Conservation (phyloP, 805 yeast genomes). For the Metschnikowia drakensbergensis region DNA sequence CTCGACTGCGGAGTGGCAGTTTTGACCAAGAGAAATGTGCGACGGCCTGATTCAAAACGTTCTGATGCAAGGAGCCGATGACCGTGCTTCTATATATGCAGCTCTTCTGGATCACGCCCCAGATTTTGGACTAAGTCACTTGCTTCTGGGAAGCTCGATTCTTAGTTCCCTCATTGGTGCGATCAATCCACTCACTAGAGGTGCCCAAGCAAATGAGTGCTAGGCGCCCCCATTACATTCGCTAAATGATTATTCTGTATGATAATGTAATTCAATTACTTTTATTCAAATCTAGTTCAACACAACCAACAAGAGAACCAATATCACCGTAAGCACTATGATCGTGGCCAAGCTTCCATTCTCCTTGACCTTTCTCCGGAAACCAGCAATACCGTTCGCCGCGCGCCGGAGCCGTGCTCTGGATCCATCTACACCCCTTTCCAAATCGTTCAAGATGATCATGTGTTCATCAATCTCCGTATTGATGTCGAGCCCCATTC, state of each 20-base stretch:
- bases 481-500: conserved; percentile 38
- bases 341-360: conserved; percentile 44
- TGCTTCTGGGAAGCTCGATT: not conserved
- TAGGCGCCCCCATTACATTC: not conserved
- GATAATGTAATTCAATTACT: not conserved
- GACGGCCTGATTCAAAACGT: too few species aligned
- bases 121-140: not conserved
- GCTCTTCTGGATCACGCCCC: too few species aligned
- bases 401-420: conserved; percentile 31
- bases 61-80: too few species aligned
- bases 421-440: conserved; percentile 38
- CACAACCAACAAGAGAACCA: conserved; percentile 39
- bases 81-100: too few species aligned
- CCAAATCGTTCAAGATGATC: conserved; percentile 39
- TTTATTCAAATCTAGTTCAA: conserved; percentile 23
- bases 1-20: not conserved
- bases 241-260: not conserved
- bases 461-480: conserved; percentile 41
- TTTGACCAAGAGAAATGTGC: not conserved
- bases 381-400: conserved; percentile 26
- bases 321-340: conserved; percentile 36
- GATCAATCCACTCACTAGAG: not conserved
- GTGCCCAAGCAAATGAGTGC: not conserved
- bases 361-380: conserved; percentile 33
- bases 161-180: not conserved